phyloP scores from a whole-genome alignment of 495 filamentous ascomycete species.

The Talaromyces borbonicus region DNA sequence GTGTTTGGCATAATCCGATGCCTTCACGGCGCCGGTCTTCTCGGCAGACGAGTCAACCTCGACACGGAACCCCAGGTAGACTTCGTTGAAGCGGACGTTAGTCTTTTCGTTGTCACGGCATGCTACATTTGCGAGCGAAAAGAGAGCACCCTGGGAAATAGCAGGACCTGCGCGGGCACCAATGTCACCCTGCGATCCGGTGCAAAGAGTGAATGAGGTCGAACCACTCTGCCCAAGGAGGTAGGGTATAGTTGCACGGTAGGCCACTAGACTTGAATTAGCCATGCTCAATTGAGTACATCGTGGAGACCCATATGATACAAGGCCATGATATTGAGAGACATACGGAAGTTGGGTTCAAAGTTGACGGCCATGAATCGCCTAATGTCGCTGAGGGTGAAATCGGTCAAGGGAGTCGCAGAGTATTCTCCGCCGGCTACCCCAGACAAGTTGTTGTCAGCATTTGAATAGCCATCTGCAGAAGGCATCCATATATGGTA shows the following conservation, averaged over 20 bases:
- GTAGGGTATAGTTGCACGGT: constrained; percentile 28
- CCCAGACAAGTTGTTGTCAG: too few relatives aligned
- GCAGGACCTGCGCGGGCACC: constrained; percentile 18
- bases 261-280: constrained; percentile 21
- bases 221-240: constrained; percentile 24
- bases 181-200: constrained; percentile 25
- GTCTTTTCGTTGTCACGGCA: constrained; percentile 23
- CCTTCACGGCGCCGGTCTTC: constrained; percentile 8
- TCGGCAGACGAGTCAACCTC: constrained; percentile 22
- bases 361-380: constrained; percentile 22
- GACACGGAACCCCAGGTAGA: constrained; percentile 23
- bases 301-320: too few relatives aligned
- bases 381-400: constrained; percentile 18
- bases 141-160: constrained; percentile 28
- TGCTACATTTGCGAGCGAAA: constrained; percentile 23
- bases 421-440: constrained; percentile 23
- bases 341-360: constrained; percentile 31
- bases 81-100: constrained; percentile 32
- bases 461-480: too few relatives aligned
- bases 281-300: background rate
- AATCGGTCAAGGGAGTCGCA: constrained; percentile 15
- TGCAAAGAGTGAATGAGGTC: constrained; percentile 30
- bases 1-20: background rate
- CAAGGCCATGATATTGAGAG: background rate
- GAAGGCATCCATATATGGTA: too few relatives aligned